Evolutionary conservation across 2,329 filamentous ascomycete genomes (phyloP).

Genomic region (Dactylella cylindrospora): DNA sequence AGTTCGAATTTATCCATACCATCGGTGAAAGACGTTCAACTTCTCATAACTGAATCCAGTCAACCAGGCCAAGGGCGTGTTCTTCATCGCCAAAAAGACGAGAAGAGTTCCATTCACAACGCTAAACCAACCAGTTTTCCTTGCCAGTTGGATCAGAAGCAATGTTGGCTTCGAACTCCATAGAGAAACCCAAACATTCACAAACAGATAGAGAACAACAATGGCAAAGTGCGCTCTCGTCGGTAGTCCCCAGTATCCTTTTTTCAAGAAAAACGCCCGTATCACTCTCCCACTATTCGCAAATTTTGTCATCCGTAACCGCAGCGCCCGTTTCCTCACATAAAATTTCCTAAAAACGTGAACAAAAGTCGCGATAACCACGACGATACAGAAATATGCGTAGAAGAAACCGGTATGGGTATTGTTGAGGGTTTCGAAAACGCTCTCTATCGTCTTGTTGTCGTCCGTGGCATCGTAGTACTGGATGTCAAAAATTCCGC

Average conservation of each 20-base stretch:
- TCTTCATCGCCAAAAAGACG: constrained; percentile 44
- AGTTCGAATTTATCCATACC: constrained; percentile 9
- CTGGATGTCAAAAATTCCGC: constrained; percentile 28
- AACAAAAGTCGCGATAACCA: constrained; percentile 13
- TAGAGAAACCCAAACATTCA: constrained; percentile 37
- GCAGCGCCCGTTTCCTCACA: constrained; percentile 14
- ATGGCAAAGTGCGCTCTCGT: constrained; percentile 36
- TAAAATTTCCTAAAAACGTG: constrained; percentile 37
- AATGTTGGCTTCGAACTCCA: constrained; percentile 36
- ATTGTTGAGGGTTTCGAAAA: constrained; percentile 42
- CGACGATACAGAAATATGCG: constrained; percentile 31
- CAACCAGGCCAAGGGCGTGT: constrained; percentile 39
- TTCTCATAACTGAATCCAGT: constrained; percentile 44
- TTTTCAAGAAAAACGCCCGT: constrained; percentile 30
- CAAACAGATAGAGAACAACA: constrained; percentile 30
- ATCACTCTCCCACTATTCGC: constrained; percentile 12
- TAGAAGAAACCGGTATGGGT: constrained; percentile 41
- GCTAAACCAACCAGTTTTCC: constrained; percentile 39
- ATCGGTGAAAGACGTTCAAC: constrained; percentile 42
- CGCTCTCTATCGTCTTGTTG: constrained; percentile 36
- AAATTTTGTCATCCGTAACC: constrained; percentile 10
- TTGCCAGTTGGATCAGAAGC: constrained; percentile 41
- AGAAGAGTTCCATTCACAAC: constrained; percentile 39
- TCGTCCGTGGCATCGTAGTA: constrained; percentile 36
- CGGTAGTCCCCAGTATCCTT: constrained; percentile 36